phyloP scores from a whole-genome alignment of 306 rosid genomes.

The Canavalia gladiata region DNA sequence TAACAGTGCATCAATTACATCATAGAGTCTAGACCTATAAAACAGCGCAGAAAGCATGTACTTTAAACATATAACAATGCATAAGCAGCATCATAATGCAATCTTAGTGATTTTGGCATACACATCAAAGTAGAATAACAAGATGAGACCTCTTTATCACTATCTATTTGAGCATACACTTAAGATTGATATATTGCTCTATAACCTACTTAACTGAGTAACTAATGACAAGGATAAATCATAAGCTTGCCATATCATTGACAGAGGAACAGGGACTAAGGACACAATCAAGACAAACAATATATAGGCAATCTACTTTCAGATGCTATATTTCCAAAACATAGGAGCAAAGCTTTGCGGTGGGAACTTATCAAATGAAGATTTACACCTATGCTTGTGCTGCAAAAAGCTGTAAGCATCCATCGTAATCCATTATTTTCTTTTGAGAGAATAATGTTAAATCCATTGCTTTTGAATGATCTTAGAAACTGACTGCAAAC shows the following conservation, averaged over 20 bases:
- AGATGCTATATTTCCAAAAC: conserved; percentile 28
- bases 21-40: conserved; percentile 26
- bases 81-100: conserved; percentile 29
- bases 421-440: not conserved
- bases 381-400: not conserved
- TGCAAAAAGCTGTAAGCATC: conserved; percentile 3
- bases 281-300: conserved; percentile 38
- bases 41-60: not conserved
- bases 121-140: conserved; percentile 34
- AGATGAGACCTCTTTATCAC: not conserved
- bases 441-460: conserved; percentile 9
- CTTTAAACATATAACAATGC: conserved; percentile 1
- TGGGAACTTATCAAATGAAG: conserved; percentile 30
- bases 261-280: not conserved
- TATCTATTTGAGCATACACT: conserved; percentile 10
- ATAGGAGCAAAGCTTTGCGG: conserved; percentile 1
- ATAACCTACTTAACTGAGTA: conserved; percentile 36
- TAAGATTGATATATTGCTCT: conserved; percentile 3
- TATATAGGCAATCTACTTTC: not conserved
- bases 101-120: conserved; percentile 21
- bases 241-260: conserved; percentile 21
- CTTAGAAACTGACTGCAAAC: conserved; percentile 29
- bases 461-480: conserved; percentile 10
- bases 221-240: conserved; percentile 19
- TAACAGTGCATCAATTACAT: conserved; percentile 1